Conservation (phyloP, 805 yeast genomes). For the Candida oleophila region DNA sequence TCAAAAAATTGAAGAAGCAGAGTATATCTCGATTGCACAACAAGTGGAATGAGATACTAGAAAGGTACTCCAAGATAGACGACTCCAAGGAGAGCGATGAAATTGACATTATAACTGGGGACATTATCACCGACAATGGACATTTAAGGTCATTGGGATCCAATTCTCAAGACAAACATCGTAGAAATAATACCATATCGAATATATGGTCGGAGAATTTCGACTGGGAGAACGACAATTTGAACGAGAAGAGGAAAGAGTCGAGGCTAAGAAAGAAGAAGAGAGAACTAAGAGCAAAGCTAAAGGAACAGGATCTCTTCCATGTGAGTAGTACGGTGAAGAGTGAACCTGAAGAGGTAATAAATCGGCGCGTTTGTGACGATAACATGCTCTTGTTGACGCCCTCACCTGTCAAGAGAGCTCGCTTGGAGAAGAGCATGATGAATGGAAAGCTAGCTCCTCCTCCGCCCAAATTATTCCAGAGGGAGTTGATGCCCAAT, state of each 20-base stretch:
- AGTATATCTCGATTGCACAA: conserved; percentile 25
- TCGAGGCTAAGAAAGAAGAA: conserved; percentile 18
- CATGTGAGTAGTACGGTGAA: neutral
- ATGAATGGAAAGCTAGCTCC: neutral
- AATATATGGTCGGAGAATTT: conserved; percentile 4
- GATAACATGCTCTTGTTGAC: conserved; percentile 24
- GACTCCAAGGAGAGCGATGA: conserved; percentile 59
- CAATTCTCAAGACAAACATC: conserved; percentile 4
- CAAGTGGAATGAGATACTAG: conserved; percentile 53
- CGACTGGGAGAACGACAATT: conserved; percentile 2
- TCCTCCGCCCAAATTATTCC: neutral
- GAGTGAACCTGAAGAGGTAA: neutral
- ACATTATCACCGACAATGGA: conserved; percentile 64
- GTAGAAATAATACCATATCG: neutral
- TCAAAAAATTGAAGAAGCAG: conserved; percentile 24
- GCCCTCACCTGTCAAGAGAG: conserved; percentile 31
- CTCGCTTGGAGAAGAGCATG: conserved; percentile 3
- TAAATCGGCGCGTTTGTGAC: conserved; percentile 11
- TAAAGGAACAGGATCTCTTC: conserved; percentile 5
- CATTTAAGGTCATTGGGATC: conserved; percentile 52
- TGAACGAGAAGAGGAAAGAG: conserved; percentile 9
- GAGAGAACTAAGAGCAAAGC: conserved; percentile 3
- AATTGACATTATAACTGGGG: conserved; percentile 64
- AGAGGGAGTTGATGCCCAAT: neutral
- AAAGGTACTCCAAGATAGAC: conserved; percentile 48